phyloP scores from a whole-genome alignment of 345 rosid species.

The Populus euphratica region DNA sequence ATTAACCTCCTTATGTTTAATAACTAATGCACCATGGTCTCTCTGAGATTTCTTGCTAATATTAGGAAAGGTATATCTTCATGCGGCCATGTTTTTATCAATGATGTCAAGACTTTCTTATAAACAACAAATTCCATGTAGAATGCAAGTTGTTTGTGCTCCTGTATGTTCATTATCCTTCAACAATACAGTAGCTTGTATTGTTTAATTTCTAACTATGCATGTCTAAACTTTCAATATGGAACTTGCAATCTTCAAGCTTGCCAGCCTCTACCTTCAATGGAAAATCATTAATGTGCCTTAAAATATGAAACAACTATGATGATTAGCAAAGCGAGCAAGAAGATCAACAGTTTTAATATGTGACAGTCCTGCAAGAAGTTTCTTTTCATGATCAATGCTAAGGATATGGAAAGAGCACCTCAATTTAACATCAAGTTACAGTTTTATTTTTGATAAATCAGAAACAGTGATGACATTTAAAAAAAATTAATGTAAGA shows the following conservation, averaged over 20 bases:
- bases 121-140: neutral
- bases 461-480: neutral
- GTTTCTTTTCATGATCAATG: neutral
- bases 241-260: neutral
- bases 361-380: neutral
- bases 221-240: neutral
- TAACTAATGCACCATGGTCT: neutral
- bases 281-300: neutral
- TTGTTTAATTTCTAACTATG: neutral
- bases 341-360: neutral
- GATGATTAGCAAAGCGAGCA: neutral
- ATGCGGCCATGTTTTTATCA: neutral
- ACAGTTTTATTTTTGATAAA: neutral
- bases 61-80: neutral
- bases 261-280: neutral
- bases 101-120: neutral
- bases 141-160: neutral
- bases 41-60: neutral
- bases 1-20: neutral
- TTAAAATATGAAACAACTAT: neutral
- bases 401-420: neutral
- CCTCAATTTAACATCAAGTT: neutral
- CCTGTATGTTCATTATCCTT: neutral
- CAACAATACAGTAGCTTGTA: neutral
- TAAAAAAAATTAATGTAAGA: too few species aligned